These are phyloP conservation scores for Xylariomycetidae sp. DNA, from an alignment of 2,329 filamentous ascomycete genomes.

Conservation along the genomic window DNA sequence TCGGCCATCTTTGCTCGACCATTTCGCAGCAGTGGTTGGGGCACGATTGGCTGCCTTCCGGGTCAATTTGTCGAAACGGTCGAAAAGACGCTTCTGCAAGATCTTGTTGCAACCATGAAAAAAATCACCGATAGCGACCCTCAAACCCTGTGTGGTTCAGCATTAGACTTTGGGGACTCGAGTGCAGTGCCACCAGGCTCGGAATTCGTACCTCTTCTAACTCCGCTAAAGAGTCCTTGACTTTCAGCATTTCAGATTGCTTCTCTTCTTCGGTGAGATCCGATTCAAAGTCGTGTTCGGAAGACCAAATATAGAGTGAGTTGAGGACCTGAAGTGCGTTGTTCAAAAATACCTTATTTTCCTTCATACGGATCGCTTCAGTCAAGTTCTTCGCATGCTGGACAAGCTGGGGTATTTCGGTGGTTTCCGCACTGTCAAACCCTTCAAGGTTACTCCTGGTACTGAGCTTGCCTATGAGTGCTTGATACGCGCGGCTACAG, in stretches of 20 bases:
- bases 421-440: conserved; percentile 45
- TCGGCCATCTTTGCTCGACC: conserved; percentile 7
- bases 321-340: conserved; percentile 37
- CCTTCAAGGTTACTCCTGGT: conserved; percentile 36
- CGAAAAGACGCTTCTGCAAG: conserved; percentile 5
- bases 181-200: too few relatives aligned
- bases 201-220: conserved; percentile 9
- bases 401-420: conserved; percentile 52
- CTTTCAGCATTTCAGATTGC: conserved; percentile 14
- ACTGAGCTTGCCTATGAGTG: too few relatives aligned
- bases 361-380: conserved; percentile 28
- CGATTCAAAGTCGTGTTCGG: neutral
- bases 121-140: neutral
- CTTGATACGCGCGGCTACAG: conserved; percentile 56
- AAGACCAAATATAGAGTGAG: conserved; percentile 14
- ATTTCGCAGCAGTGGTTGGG: conserved; percentile 3
- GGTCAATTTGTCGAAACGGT: conserved; percentile 2
- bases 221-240: conserved; percentile 4
- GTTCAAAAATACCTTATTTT: conserved; percentile 42
- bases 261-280: conserved; percentile 24
- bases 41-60: conserved; percentile 4
- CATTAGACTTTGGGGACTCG: too few relatives aligned
- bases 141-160: conserved; percentile 6
- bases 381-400: conserved; percentile 52
- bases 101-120: conserved; percentile 1